Conservation (phyloP, 768 basidiomycete genomes). For the Glaciozyma martinii region DNA sequence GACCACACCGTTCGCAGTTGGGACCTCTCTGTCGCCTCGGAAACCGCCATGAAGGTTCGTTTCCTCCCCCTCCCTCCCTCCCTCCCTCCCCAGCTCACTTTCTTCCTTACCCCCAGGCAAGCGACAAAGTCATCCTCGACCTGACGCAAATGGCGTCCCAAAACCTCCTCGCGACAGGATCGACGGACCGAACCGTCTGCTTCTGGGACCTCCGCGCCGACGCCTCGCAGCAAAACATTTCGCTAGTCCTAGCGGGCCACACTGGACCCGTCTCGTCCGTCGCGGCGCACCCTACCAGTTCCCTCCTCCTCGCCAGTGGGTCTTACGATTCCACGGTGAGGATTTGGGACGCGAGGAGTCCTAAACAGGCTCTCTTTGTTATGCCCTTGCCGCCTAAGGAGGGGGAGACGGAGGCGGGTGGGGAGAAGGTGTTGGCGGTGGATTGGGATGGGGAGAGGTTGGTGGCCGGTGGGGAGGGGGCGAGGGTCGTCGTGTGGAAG, state of each 20-base stretch:
- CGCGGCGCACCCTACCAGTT: constrained; percentile 41
- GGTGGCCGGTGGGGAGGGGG: constrained; percentile 44
- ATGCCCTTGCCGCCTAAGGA: constrained; percentile 37
- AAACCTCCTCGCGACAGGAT: constrained; percentile 40
- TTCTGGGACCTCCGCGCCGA: constrained; percentile 41
- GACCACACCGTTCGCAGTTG: constrained; percentile 72
- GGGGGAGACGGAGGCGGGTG: constrained; percentile 36
- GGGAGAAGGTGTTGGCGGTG: constrained; percentile 41
- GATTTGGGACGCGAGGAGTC: constrained; percentile 45
- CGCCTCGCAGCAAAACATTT: constrained; percentile 39
- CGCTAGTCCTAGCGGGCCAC: constrained; percentile 40
- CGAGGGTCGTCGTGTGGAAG: constrained; percentile 35
- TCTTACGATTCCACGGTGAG: constrained; percentile 41
- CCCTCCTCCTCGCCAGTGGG: constrained; percentile 40
- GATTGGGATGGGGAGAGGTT: constrained; percentile 45
- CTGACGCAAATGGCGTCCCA: constrained; percentile 40
- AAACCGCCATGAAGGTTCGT: constrained; percentile 40
- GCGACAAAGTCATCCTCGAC: constrained; percentile 41
- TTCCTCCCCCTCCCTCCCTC: background rate
- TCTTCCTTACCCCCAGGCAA: constrained; percentile 3
- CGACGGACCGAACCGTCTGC: constrained; percentile 43
- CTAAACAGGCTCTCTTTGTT: constrained; percentile 42
- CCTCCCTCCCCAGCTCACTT: background rate
- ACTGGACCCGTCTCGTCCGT: constrained; percentile 41
- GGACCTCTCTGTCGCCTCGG: constrained; percentile 64